A percentile compares a stretch with the other conserved stretches of the same genome.
Conservation (phyloP, 1,139 yeast genomes). For the Diutina sp. region DNA sequence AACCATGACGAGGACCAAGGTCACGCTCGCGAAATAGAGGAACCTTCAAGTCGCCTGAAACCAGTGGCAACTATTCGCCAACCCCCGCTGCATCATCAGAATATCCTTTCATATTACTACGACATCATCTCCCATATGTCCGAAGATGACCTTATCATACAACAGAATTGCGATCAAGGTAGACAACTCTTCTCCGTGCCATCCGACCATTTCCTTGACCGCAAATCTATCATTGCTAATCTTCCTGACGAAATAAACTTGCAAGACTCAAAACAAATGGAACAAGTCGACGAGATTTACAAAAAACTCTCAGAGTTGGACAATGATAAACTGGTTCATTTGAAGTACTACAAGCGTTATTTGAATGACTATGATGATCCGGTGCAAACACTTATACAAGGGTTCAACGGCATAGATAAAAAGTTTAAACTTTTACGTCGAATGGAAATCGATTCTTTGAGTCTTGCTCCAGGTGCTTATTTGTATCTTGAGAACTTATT, state of each 20-base stretch:
- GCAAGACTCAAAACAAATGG: conserved; percentile 13
- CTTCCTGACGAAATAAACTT: conserved; percentile 29
- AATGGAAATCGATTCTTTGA: conserved; percentile 13
- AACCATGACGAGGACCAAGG: neutral
- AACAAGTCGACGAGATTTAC: conserved; percentile 20
- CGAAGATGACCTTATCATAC: conserved; percentile 23
- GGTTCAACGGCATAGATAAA: conserved; percentile 13
- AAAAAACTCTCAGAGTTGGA: conserved; percentile 21
- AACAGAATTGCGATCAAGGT: conserved; percentile 25
- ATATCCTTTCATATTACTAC: conserved; percentile 7
- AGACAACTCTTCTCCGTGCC: conserved; percentile 21
- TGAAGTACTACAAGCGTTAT: conserved; percentile 23
- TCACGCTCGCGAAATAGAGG: neutral
- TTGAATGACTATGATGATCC: conserved; percentile 19
- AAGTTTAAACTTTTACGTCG: conserved; percentile 25
- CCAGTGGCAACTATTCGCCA: neutral
- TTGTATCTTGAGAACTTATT: neutral
- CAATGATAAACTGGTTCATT: conserved; percentile 24
- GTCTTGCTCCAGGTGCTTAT: neutral
- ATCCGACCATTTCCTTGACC: conserved; percentile 24
- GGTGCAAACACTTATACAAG: neutral
- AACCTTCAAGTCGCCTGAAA: neutral
- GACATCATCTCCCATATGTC: conserved; percentile 27
- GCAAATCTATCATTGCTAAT: conserved; percentile 19
- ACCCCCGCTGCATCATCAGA: neutral